phyloP scores from a whole-genome alignment of 2,329 filamentous ascomycete species.

The Chaetomium sp. region DNA sequence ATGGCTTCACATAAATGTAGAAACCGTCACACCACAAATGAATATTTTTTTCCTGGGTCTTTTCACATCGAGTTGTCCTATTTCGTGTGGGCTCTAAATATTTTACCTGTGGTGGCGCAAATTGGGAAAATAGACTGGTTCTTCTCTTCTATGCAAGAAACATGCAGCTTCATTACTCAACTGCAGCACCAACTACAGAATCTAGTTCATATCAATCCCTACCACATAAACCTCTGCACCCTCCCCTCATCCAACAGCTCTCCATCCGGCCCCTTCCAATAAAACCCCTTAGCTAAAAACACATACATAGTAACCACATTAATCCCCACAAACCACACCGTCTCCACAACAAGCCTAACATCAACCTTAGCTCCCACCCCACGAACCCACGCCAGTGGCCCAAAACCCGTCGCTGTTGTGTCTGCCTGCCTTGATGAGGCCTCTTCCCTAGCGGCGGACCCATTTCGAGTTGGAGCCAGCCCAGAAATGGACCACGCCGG shows the following conservation, averaged over 20 bases:
- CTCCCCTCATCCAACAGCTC: constrained; percentile 46
- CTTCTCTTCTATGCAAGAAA: too few species aligned
- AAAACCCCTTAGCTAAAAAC: constrained; percentile 62
- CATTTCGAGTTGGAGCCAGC: too few species aligned
- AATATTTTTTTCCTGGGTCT: too few species aligned
- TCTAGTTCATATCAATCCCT: not conserved
- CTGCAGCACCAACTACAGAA: not conserved
- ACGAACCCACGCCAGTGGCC: constrained; percentile 8
- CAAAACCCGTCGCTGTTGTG: not conserved
- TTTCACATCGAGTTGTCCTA: too few species aligned
- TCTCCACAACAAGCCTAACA: constrained; percentile 53
- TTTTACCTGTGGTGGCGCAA: too few species aligned
- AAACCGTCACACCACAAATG: too few species aligned
- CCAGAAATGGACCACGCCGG: constrained; percentile 40
- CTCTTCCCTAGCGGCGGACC: not conserved
- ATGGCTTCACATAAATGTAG: too few species aligned
- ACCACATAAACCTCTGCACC: constrained; percentile 81
- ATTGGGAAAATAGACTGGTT: too few species aligned
- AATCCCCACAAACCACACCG: constrained; percentile 59
- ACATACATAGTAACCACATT: constrained; percentile 63
- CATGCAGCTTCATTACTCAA: not conserved
- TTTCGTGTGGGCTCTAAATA: too few species aligned
- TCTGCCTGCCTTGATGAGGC: too few species aligned
- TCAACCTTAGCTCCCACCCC: constrained; percentile 29
- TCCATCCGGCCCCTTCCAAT: constrained; percentile 54